phyloP scores from a whole-genome alignment of 345 rosid genomes.

The Ceriops decandra region DNA sequence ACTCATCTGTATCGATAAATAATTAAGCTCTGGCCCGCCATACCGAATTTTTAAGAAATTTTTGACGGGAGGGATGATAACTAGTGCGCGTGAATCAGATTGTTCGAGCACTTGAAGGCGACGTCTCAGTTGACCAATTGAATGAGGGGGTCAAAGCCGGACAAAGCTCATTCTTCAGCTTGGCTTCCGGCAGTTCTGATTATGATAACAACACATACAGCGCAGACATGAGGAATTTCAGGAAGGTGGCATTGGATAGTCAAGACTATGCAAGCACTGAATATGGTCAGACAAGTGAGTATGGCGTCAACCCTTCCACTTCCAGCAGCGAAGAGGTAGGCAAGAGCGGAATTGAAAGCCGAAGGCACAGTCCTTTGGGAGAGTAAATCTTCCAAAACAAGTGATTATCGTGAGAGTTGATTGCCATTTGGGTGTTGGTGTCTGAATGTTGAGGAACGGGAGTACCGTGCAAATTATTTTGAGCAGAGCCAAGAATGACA shows the following conservation, averaged over 20 bases:
- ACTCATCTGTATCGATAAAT: neutral
- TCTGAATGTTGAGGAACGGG: neutral
- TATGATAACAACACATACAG: slow-evolving; percentile 31
- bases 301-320: slow-evolving; percentile 65
- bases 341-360: slow-evolving; percentile 1
- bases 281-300: slow-evolving; percentile 62
- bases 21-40: too few species aligned
- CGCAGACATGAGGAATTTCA: slow-evolving; percentile 48
- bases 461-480: neutral
- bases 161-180: slow-evolving; percentile 28
- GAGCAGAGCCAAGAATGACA: too few species aligned
- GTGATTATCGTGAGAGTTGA: neutral
- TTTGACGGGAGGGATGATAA: too few species aligned
- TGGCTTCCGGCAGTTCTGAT: slow-evolving; percentile 33
- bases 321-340: slow-evolving; percentile 53
- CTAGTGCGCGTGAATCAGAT: slow-evolving; percentile 33
- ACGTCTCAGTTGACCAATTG: slow-evolving; percentile 56
- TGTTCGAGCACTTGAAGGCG: slow-evolving; percentile 68
- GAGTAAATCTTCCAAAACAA: neutral
- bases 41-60: too few species aligned
- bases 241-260: slow-evolving; percentile 39
- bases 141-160: slow-evolving; percentile 42
- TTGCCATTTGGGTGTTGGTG: neutral
- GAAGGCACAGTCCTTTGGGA: slow-evolving; percentile 5
- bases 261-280: slow-evolving; percentile 52